Evolutionary conservation across 2,329 filamentous ascomycete genomes (phyloP).

Genomic region (Endocalyx cinctus): DNA sequence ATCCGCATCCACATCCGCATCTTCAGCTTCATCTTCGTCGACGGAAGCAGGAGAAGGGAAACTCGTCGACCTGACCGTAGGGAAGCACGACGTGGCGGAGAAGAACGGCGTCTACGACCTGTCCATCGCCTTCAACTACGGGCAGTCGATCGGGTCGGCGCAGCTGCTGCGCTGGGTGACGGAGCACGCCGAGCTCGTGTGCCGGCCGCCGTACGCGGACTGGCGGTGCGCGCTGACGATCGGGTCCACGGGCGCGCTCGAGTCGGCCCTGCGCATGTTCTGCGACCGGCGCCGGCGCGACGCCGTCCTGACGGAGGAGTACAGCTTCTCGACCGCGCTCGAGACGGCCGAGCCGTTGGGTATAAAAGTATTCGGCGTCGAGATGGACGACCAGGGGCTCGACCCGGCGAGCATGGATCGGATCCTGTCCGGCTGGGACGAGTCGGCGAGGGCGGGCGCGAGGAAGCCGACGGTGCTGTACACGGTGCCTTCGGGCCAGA

Average conservation of each 20-base stretch:
- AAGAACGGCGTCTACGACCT: slow-evolving; percentile 59
- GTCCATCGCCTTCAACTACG: slow-evolving; percentile 87
- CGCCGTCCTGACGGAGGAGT: slow-evolving; percentile 80
- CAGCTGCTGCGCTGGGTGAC: slow-evolving; percentile 88
- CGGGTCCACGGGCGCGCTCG: slow-evolving; percentile 81
- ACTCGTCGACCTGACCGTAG: slow-evolving; percentile 48
- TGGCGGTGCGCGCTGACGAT: slow-evolving; percentile 82
- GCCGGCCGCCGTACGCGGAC: slow-evolving; percentile 81
- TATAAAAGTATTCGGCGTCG: slow-evolving; percentile 45
- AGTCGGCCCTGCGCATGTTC: slow-evolving; percentile 80
- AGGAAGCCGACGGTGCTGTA: slow-evolving; percentile 53
- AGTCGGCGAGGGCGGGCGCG: slow-evolving; percentile 33
- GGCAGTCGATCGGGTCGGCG: slow-evolving; percentile 77
- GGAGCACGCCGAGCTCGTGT: slow-evolving; percentile 91
- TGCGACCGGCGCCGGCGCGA: slow-evolving; percentile 66
- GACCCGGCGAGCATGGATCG: slow-evolving; percentile 48
- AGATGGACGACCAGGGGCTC: slow-evolving; percentile 50
- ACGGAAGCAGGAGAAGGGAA: slow-evolving; percentile 30
- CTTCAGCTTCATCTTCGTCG: too few species aligned
- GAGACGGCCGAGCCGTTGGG: slow-evolving; percentile 54
- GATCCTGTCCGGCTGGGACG: slow-evolving; percentile 47
- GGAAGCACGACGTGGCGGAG: slow-evolving; percentile 73
- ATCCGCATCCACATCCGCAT: too few species aligned
- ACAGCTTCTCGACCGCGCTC: slow-evolving; percentile 74
- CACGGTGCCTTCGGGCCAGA: slow-evolving; percentile 73